Conservation (phyloP, 2,329 filamentous ascomycete genomes). For the Fusarium sp. region DNA sequence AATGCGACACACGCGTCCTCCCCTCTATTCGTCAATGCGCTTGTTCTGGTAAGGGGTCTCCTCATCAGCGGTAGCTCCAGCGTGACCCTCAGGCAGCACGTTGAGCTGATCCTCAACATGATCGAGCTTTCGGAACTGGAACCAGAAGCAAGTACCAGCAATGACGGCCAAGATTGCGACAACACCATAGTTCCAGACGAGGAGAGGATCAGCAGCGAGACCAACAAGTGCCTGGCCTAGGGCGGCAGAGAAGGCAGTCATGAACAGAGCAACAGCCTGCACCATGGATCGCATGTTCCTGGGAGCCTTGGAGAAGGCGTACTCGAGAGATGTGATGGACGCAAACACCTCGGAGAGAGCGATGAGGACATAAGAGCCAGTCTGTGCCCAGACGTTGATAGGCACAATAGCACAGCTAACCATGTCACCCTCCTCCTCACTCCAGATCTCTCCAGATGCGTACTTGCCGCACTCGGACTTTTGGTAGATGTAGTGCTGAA, state of each 20-base stretch:
- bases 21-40: constrained; percentile 25
- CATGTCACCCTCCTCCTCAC: constrained; percentile 50
- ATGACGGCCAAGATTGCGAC: constrained; percentile 74
- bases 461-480: constrained; percentile 67
- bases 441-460: constrained; percentile 46
- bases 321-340: constrained; percentile 73
- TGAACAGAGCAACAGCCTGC: constrained; percentile 75
- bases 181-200: constrained; percentile 79
- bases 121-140: constrained; percentile 72
- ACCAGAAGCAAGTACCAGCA: constrained; percentile 75
- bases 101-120: constrained; percentile 76
- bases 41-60: constrained; percentile 36
- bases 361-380: constrained; percentile 61
- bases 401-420: constrained; percentile 58
- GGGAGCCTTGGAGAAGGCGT: constrained; percentile 81
- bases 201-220: constrained; percentile 68
- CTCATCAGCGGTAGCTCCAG: constrained; percentile 40
- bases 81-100: constrained; percentile 57
- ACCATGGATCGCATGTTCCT: constrained; percentile 82
- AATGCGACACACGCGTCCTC: neutral
- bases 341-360: constrained; percentile 63
- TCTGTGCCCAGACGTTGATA: constrained; percentile 74
- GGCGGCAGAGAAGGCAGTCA: constrained; percentile 75
- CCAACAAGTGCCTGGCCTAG: constrained; percentile 69
- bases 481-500: constrained; percentile 73